Evolutionary conservation across 495 filamentous ascomycete genomes (phyloP), one percentile per base, ranked within the genome.

Genomic region (Achaetomiella virescens): DNA sequence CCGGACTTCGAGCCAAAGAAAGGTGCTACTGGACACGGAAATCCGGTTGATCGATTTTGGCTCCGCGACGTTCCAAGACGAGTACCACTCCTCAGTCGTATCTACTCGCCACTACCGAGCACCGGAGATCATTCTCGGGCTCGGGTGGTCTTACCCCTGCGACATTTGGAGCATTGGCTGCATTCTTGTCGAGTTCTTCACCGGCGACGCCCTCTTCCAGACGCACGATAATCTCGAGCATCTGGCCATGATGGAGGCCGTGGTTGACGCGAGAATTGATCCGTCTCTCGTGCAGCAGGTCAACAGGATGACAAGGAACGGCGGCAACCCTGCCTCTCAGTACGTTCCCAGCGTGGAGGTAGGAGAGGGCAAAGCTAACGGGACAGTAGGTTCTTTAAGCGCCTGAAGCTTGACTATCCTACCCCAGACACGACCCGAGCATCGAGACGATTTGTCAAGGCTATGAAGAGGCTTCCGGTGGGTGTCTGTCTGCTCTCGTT

Each of bases 141-240:
- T 97, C 3, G 95, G 95, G 15, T 98, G 93, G 95, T 97, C 90
- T 55, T 97, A 87, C 67, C 92, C 93, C 0, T 97, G 95, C 65
- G 93, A 98, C 64, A 91, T 98, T 43, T 98, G 93, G 95, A 97
- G 92, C 75, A 97, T 98, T 48, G 95, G 95, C 7, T 98, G 93
- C 63, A 98, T 98, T 58, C 73, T 98, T 40, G 95, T 98, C n/a
- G 93, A 98, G 62, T 98, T 97, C 71, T 98, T 90, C 67, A 98
- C 95, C 2, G 93, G 95, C 3, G 95, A 98, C 71, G 93, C 95
- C 17, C 75, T 98, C 3, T 98, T 98, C 67, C 93, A 98, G 70
- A 97, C 93, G 0, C 93, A 97, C 64, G 93, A 98, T 74, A 97
- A 97, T 62, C 81, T 97, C 6, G 93, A 97, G 67, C 93, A 98